Percentiles rank a stretch among this genome's conserved stretches.
These are phyloP conservation scores for Claviceps sp. DNA, from an alignment of 2,329 filamentous ascomycete genomes.

Conservation along the genomic window DNA sequence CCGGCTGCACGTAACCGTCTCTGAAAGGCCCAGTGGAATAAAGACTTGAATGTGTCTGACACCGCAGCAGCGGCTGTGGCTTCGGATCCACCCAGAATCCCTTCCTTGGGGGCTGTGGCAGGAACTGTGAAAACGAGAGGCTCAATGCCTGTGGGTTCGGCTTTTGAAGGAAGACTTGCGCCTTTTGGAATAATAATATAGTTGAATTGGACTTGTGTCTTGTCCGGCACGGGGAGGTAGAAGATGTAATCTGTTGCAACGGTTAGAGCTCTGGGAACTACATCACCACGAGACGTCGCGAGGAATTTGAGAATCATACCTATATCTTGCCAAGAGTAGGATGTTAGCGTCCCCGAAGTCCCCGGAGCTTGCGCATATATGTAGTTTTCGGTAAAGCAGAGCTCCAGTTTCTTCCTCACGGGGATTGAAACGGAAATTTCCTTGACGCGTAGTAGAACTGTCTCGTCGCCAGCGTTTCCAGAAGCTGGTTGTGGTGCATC, in stretches of 20 bases:
- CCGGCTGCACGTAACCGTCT: conserved; percentile 36
- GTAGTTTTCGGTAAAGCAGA: conserved; percentile 47
- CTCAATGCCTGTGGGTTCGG: conserved; percentile 31
- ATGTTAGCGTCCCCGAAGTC: conserved; percentile 38
- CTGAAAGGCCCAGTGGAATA: conserved; percentile 48
- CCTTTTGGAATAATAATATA: conserved; percentile 49
- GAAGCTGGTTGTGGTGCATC: conserved; percentile 22
- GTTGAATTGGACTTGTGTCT: conserved; percentile 51
- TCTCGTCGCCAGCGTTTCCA: conserved; percentile 31
- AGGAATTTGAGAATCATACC: conserved; percentile 25
- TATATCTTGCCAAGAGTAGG: conserved; percentile 48
- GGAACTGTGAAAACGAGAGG: conserved; percentile 53
- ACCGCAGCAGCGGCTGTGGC: conserved; percentile 36
- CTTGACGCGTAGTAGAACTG: conserved; percentile 45
- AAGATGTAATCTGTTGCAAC: conserved; percentile 41
- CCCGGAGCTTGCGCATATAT: conserved; percentile 43
- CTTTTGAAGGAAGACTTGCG: conserved; percentile 37
- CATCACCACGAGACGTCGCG: too few species aligned
- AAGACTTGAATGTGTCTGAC: conserved; percentile 42
- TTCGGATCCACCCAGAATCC: conserved; percentile 38
- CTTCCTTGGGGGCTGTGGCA: conserved; percentile 45
- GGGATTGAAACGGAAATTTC: conserved; percentile 56
- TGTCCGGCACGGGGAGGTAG: conserved; percentile 51
- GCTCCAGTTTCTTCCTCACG: conserved; percentile 53
- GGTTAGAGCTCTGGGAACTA: conserved; percentile 6